These are phyloP conservation scores for Orychophragmus violaceus DNA, from an alignment of 345 rosid species.

Conservation along the genomic window DNA sequence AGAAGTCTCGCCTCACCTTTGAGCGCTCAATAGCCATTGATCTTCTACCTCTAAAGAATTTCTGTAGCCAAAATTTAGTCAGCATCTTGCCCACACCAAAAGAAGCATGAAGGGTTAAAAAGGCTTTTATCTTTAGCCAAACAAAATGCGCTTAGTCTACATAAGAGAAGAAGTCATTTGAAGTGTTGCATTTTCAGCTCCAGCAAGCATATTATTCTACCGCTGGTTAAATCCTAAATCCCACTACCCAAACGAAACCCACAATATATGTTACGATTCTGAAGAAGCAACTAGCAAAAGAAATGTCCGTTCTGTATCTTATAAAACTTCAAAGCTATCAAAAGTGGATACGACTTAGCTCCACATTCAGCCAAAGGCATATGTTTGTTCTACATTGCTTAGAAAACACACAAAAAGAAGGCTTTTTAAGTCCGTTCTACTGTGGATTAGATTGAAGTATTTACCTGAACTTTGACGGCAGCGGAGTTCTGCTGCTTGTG, in stretches of 20 bases:
- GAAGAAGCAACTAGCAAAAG: no score
- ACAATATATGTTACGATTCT: no score
- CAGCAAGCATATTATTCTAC: no score
- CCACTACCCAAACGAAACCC: no score
- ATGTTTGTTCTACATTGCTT: slow-evolving; percentile 11
- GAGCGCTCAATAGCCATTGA: slow-evolving; percentile 51
- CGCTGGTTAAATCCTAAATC: no score
- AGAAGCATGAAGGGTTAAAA: not conserved
- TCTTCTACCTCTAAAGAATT: slow-evolving; percentile 91
- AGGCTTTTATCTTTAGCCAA: not conserved
- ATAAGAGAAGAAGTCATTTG: no score
- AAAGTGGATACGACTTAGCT: not conserved
- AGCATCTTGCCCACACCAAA: no score
- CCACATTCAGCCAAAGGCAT: not conserved
- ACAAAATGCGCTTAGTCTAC: no score
- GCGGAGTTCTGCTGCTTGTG: slow-evolving; percentile 67
- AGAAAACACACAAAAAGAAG: not conserved
- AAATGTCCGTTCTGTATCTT: no score
- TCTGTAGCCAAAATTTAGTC: slow-evolving; percentile 62
- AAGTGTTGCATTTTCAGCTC: not conserved
- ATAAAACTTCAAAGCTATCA: no score
- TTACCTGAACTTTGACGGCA: slow-evolving; percentile 80
- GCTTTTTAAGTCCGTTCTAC: no score
- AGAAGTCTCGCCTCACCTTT: slow-evolving; percentile 60
- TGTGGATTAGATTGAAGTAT: not conserved